Percentiles rank a stretch among this genome's conserved stretches.
Evolutionary conservation across 2,329 filamentous ascomycete genomes (phyloP).

Genomic region (Malbranchea zuffiana): DNA sequence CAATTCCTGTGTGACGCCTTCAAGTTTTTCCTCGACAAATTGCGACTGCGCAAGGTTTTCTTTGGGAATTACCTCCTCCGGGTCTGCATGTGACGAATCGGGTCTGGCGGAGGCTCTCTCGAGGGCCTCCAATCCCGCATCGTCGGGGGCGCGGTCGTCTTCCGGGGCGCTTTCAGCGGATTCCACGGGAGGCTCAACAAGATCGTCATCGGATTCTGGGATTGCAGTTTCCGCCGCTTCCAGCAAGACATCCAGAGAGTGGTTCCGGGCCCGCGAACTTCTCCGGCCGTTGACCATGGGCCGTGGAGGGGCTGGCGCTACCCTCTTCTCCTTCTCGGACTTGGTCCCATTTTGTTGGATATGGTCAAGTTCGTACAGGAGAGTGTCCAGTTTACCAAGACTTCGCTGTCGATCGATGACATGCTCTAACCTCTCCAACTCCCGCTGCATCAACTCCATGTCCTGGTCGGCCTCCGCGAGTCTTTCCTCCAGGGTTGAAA

Average conservation of each 20-base stretch:
- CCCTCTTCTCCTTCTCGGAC: constrained; percentile 22
- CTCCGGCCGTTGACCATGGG: constrained; percentile 16
- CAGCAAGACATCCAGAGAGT: constrained; percentile 33
- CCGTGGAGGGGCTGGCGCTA: constrained; percentile 15
- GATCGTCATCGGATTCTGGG: constrained; percentile 35
- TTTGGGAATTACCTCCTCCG: constrained; percentile 38
- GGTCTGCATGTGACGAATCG: no score
- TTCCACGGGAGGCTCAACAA: constrained; percentile 24
- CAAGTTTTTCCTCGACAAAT: constrained; percentile 85
- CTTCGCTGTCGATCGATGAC: constrained; percentile 92
- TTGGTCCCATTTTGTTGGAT: constrained; percentile 51
- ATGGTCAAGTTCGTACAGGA: constrained; percentile 77
- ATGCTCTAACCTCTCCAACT: constrained; percentile 87
- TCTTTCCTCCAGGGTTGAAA: constrained; percentile 89
- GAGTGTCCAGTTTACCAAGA: constrained; percentile 83
- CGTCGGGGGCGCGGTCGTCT: constrained; percentile 16
- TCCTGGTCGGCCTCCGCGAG: constrained; percentile 94
- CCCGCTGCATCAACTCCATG: constrained; percentile 89
- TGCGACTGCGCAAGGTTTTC: constrained; percentile 69
- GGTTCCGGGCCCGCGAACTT: constrained; percentile 24
- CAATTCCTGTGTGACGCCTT: constrained; percentile 81
- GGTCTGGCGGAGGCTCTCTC: constrained; percentile 25
- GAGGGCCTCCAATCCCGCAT: constrained; percentile 27
- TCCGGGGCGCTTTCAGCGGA: constrained; percentile 11
- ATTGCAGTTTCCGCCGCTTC: constrained; percentile 37